A percentile compares a stretch with the other conserved stretches of the same genome.
These are phyloP conservation scores for Adansonia rubrostipa DNA, from an alignment of 441 rosid genomes.

Conservation along the genomic window DNA sequence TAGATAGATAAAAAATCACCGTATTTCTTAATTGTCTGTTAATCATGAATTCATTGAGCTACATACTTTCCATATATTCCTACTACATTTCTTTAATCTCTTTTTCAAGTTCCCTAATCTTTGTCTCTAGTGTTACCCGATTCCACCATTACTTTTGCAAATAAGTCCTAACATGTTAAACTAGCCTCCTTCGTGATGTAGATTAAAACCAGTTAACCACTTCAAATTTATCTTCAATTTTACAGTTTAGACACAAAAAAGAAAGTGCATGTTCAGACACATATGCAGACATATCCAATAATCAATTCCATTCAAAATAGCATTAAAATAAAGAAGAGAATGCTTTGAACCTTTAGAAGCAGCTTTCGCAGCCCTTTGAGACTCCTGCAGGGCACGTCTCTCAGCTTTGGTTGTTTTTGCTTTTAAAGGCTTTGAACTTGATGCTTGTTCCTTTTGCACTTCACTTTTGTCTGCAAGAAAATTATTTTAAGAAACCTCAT, in stretches of 20 bases:
- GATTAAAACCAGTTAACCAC: not conserved
- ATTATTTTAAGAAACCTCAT: not conserved
- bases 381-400: conserved; percentile 84
- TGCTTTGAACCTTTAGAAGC: conserved; percentile 69
- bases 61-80: not conserved
- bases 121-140: not conserved
- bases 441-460: conserved; percentile 41
- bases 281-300: not conserved
- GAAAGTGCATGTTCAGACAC: not conserved
- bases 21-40: not conserved
- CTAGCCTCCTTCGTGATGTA: not conserved
- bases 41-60: not conserved
- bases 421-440: conserved; percentile 53
- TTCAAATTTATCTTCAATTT: not conserved
- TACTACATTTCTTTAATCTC: not conserved
- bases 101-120: not conserved
- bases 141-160: not conserved
- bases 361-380: conserved; percentile 84
- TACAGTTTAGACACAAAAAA: not conserved
- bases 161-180: not conserved
- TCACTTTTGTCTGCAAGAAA: conserved; percentile 49
- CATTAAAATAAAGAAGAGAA: not conserved
- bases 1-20: not conserved
- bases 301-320: not conserved
- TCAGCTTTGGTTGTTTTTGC: conserved; percentile 79